phyloP scores from a whole-genome alignment of 768 basidiomycete genomes.

The Suillus alpinus region DNA sequence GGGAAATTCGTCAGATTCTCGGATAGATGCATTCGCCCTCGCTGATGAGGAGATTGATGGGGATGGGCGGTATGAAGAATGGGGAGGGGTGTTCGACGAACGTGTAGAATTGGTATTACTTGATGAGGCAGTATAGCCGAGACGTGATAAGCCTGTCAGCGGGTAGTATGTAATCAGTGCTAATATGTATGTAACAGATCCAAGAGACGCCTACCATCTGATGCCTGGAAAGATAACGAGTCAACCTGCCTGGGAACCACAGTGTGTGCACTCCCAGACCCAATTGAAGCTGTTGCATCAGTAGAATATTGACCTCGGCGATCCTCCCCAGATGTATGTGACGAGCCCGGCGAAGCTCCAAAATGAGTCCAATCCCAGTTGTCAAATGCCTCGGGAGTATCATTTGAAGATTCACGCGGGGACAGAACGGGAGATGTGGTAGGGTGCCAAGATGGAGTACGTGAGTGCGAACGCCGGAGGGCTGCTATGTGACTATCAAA shows the following conservation, averaged over 20 bases:
- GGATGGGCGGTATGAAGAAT: constrained; percentile 23
- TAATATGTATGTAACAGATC: background rate
- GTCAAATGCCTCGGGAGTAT: constrained; percentile 6
- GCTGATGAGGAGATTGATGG: constrained; percentile 10
- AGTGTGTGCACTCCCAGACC: background rate
- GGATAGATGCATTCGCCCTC: background rate
- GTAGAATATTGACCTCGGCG: constrained; percentile 3
- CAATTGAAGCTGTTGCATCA: background rate
- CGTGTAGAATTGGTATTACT: background rate
- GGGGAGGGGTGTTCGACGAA: constrained; percentile 1
- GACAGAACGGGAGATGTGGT: constrained; percentile 27
- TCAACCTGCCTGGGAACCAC: constrained; percentile 2
- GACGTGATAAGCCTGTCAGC: constrained; percentile 1
- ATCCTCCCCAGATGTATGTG: background rate
- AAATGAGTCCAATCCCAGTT: constrained; percentile 3
- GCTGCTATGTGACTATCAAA: constrained; percentile 54
- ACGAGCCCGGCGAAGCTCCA: background rate
- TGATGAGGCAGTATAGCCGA: constrained; percentile 2
- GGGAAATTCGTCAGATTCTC: background rate
- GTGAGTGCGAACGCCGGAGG: constrained; percentile 39
- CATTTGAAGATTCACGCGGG: constrained; percentile 19
- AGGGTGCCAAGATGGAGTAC: constrained; percentile 18
- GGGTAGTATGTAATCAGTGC: background rate
- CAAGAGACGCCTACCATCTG: background rate
- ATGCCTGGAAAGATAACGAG: background rate